phyloP scores from a whole-genome alignment of 176 grass and related monocot species.

The Aechmea fasciata region DNA sequence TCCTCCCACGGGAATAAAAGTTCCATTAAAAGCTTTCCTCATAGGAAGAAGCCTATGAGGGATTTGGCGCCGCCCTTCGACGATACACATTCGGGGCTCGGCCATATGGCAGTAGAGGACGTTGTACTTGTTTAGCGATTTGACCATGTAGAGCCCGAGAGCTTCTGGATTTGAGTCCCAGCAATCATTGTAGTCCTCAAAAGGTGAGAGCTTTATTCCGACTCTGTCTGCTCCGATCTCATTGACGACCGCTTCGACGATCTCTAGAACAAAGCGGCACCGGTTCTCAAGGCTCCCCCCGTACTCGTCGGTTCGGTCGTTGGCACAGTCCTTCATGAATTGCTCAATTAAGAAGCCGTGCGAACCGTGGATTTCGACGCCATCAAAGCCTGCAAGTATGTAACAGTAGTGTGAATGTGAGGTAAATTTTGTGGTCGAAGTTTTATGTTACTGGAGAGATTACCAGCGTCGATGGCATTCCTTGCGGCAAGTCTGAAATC shows the following conservation, averaged over 20 bases:
- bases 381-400: background rate
- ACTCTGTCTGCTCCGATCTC: background rate
- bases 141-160: constrained; percentile 18
- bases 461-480: constrained; percentile 30
- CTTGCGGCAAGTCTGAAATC: constrained; percentile 27
- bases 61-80: constrained; percentile 13
- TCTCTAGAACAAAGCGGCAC: constrained; percentile 3
- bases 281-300: constrained; percentile 12
- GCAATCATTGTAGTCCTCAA: constrained; percentile 24
- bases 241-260: background rate
- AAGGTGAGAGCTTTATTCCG: constrained; percentile 11
- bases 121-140: constrained; percentile 24
- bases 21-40: constrained; percentile 32
- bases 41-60: constrained; percentile 24
- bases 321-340: constrained; percentile 12
- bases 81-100: constrained; percentile 20
- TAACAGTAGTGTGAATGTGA: background rate
- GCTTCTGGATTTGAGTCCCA: constrained; percentile 34
- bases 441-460: background rate
- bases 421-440: too few species aligned
- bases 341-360: constrained; percentile 13
- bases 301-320: constrained; percentile 10
- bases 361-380: constrained; percentile 8
- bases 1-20: constrained; percentile 29
- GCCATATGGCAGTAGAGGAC: constrained; percentile 29